Base-by-base conservation (phyloP, 2,329 filamentous ascomycete species). In the Colletotrichum siamense region DNA sequence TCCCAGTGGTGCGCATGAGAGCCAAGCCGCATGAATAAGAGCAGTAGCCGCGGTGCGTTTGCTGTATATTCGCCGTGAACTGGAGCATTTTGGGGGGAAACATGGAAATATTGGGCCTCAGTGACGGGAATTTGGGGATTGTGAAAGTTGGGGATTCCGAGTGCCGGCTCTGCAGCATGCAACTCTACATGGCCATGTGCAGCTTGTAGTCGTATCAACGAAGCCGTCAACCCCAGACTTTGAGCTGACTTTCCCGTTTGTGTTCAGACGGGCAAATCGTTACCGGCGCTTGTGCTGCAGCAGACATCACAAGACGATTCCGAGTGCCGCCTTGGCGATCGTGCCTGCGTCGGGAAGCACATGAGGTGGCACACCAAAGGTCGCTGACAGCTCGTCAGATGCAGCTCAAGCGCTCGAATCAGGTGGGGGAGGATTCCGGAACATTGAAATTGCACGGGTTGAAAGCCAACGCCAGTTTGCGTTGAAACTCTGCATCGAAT, bases 91-190 rank as follows among this genome's bases (percentile, higher is more conserved):
- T 52, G 12, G 44, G n/a, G 44, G 39, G 39, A 44, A 39, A 39
- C 8, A 39, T 39, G 36, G 39, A 52, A 52, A 22, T 10, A 34
- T 62, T 13, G 59, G 30, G 22, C 12, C 8, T 57, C 63, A 52
- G 32, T 16, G 44, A 36, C 34, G 39, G 10, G n/a, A 26, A 26
- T 57, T 55, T 7, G 32, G 66, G 32, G 57, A 18, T 64, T 24
- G 18, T 10, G 57, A 13, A 28, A 70, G 24, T 59, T 34, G 71
- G 59, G 71, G 32, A 26, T 71, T 6, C n/a, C 22, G 34, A 65
- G 67, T 71, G 67, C 67, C 61, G 72, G 49, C 32, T 28, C 62
- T 75, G 72, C 34, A 75, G 61, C 49, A 32, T 34, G 49, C 72
- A 49, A 36, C 67, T 71, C 61, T 65, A 49, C 68, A 64, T 34